phyloP scores from a whole-genome alignment of 495 filamentous ascomycete genomes.

The Chaetomium tenue region DNA sequence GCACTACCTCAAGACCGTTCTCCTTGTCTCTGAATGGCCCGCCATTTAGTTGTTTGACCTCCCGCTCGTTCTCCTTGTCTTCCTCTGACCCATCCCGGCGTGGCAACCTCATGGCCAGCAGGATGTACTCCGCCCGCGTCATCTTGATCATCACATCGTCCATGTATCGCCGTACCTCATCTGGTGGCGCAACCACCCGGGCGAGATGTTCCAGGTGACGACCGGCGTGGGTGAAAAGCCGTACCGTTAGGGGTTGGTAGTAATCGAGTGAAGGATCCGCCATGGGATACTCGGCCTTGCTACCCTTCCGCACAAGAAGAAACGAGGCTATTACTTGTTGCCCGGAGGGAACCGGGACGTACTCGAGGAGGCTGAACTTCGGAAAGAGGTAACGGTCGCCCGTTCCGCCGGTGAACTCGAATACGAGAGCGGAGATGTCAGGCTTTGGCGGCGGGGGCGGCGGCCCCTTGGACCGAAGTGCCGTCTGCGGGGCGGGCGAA shows the following conservation, averaged over 20 bases:
- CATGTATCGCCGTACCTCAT: conserved; percentile 80
- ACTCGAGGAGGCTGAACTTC: conserved; percentile 80
- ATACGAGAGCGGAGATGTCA: conserved; percentile 69
- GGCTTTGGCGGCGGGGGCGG: conserved; percentile 51
- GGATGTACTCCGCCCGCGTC: conserved; percentile 66
- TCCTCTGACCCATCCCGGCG: conserved; percentile 40
- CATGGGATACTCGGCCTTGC: conserved; percentile 50
- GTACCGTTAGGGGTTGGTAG: conserved; percentile 87
- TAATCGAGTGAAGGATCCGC: conserved; percentile 63
- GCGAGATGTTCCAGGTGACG: conserved; percentile 70
- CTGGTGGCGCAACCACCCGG: conserved; percentile 71
- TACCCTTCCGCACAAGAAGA: conserved; percentile 61
- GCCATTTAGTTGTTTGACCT: conserved; percentile 27
- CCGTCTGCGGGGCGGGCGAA: conserved; percentile 40
- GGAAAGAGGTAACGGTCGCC: conserved; percentile 91
- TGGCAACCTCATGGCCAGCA: conserved; percentile 65
- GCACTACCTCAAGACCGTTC: neutral
- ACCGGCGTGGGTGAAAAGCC: conserved; percentile 61
- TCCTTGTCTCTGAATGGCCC: conserved; percentile 19
- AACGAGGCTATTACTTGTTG: conserved; percentile 62
- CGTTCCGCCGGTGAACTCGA: conserved; percentile 78
- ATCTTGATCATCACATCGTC: conserved; percentile 75
- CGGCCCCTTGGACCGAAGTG: conserved; percentile 54
- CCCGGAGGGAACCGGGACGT: conserved; percentile 39
- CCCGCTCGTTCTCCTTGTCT: conserved; percentile 24